Conservation (phyloP, 2,329 filamentous ascomycete genomes). For the Aureobasidium sp. region DNA sequence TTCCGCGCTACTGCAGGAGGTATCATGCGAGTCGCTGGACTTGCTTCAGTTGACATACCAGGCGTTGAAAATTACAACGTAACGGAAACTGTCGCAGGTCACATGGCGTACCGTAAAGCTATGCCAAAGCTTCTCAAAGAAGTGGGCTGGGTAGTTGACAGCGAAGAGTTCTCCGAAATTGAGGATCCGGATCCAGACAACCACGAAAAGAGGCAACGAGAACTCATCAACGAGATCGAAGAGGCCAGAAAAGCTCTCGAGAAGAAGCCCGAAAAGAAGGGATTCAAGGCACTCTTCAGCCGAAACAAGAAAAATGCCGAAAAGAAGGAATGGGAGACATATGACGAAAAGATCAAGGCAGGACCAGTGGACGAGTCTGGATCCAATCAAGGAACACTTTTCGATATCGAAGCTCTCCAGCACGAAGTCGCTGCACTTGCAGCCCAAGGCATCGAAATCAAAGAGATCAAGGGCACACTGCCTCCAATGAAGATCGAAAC, state of each 20-base stretch:
- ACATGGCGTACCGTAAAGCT: slow-evolving; percentile 90
- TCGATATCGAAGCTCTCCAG: slow-evolving; percentile 90
- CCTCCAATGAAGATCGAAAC: slow-evolving; percentile 74
- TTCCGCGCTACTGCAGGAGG: slow-evolving; percentile 92
- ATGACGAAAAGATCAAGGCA: slow-evolving; percentile 58
- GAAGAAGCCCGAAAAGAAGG: slow-evolving; percentile 59
- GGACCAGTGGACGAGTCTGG: slow-evolving; percentile 30
- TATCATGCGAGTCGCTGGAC: slow-evolving; percentile 77
- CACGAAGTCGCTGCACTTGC: slow-evolving; percentile 61
- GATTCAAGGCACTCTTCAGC: slow-evolving; percentile 67
- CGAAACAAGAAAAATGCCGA: slow-evolving; percentile 67
- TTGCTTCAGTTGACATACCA: slow-evolving; percentile 69
- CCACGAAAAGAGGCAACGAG: slow-evolving; percentile 75
- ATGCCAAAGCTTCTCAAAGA: slow-evolving; percentile 83
- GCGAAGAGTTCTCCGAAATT: slow-evolving; percentile 91
- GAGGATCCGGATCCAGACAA: slow-evolving; percentile 96
- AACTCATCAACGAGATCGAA: slow-evolving; percentile 94
- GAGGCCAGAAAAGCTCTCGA: slow-evolving; percentile 83
- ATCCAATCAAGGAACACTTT: slow-evolving; percentile 57
- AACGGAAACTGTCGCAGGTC: slow-evolving; percentile 73
- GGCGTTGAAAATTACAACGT: slow-evolving; percentile 82
- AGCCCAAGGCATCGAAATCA: slow-evolving; percentile 63
- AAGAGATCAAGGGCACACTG: slow-evolving; percentile 80
- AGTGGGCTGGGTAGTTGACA: slow-evolving; percentile 84
- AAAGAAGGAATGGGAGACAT: slow-evolving; percentile 90